These are phyloP conservation scores for Cyberlindnera euphorbiae DNA, from an alignment of 805 yeast species.

Conservation along the genomic window DNA sequence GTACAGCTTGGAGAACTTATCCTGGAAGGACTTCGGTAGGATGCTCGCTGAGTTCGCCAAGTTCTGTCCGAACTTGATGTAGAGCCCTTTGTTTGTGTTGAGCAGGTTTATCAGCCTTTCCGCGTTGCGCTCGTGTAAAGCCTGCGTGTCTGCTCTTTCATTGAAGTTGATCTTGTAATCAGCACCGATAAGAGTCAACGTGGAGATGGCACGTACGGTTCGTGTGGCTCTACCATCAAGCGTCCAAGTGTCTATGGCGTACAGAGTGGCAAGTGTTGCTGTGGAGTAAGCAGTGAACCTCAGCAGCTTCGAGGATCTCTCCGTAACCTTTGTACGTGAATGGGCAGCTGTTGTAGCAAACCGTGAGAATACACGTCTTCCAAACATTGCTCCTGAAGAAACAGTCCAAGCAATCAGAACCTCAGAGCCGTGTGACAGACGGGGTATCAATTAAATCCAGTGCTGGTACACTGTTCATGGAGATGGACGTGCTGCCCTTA, in stretches of 20 bases:
- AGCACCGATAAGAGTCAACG: constrained; percentile 46
- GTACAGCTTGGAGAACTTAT: constrained; percentile 50
- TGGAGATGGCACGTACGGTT: constrained; percentile 45
- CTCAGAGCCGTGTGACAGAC: no score
- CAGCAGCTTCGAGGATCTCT: not conserved
- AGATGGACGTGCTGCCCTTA: no score
- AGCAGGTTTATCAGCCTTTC: constrained; percentile 42
- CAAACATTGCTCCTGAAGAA: no score
- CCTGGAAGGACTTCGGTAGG: constrained; percentile 62
- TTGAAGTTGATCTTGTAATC: constrained; percentile 56
- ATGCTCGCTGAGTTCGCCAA: constrained; percentile 69
- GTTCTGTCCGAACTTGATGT: constrained; percentile 75
- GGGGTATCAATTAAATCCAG: no score
- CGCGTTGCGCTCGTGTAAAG: constrained; percentile 57
- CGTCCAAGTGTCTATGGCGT: constrained; percentile 31
- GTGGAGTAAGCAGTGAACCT: constrained; percentile 5
- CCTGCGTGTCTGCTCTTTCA: constrained; percentile 41
- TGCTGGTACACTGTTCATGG: no score
- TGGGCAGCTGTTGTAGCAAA: no score
- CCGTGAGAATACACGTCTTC: no score
- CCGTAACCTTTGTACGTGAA: not conserved
- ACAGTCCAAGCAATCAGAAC: no score
- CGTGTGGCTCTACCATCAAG: constrained; percentile 50
- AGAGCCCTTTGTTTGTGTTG: constrained; percentile 50
- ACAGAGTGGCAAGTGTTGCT: constrained; percentile 15